Conservation (phyloP, 2,329 filamentous ascomycete species). For the Aspergillus alliaceus region DNA sequence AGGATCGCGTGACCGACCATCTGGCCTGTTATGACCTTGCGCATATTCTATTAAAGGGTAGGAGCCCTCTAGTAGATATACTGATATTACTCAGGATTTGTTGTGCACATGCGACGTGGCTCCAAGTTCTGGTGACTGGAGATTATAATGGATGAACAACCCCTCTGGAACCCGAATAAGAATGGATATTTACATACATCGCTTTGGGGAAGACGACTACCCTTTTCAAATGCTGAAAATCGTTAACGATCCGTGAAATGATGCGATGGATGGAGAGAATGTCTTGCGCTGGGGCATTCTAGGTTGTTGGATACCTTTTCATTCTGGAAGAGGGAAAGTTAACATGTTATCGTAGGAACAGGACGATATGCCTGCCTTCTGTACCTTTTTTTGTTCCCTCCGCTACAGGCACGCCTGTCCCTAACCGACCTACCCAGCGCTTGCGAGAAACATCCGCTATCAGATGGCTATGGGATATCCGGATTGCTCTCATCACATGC, state of each 20-base stretch:
- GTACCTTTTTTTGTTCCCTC: neutral
- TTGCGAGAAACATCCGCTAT: neutral
- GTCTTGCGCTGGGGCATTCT: neutral
- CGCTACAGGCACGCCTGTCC: neutral
- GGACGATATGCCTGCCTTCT: neutral
- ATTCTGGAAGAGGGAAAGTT: too few species aligned
- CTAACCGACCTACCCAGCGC: neutral
- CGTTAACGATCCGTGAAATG: neutral
- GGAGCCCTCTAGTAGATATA: neutral
- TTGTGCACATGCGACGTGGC: too few species aligned
- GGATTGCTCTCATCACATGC: neutral
- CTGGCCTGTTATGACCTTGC: neutral
- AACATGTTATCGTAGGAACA: neutral
- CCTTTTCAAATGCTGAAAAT: neutral
- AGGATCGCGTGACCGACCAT: neutral
- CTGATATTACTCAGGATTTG: too few species aligned
- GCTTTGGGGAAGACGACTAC: neutral
- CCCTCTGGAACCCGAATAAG: too few species aligned
- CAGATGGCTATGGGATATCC: neutral
- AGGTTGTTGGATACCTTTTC: too few species aligned
- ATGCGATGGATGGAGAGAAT: neutral
- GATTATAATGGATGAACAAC: too few species aligned
- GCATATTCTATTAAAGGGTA: neutral
- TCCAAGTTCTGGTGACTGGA: too few species aligned
- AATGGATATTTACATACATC: too few species aligned